Conservation (phyloP, 805 yeast species). For the Blastobotrys mokoenaii region DNA sequence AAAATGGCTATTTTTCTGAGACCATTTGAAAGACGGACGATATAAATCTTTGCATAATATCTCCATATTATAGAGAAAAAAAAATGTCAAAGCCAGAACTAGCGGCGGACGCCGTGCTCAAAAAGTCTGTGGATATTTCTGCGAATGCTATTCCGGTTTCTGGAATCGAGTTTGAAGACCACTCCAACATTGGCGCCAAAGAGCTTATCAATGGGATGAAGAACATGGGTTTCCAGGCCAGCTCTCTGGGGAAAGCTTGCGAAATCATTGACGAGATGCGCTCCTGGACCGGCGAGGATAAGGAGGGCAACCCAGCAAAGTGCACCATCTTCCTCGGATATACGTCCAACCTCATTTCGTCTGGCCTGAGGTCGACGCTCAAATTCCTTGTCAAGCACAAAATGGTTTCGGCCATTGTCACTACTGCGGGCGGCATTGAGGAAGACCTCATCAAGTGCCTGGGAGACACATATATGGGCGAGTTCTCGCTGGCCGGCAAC, state of each 20-base stretch:
- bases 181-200: slow-evolving; percentile 69
- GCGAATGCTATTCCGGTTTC: slow-evolving; percentile 66
- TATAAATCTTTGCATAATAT: no score
- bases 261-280: slow-evolving; percentile 92
- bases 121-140: slow-evolving; percentile 79
- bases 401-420: slow-evolving; percentile 88
- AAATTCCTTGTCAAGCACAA: slow-evolving; percentile 87
- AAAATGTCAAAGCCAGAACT: slow-evolving; percentile 42
- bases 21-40: no score
- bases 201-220: slow-evolving; percentile 78
- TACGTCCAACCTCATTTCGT: slow-evolving; percentile 90
- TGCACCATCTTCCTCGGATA: slow-evolving; percentile 92
- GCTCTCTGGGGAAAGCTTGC: slow-evolving; percentile 78
- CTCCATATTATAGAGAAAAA: not conserved
- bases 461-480: slow-evolving; percentile 95
- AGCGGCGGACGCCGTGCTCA: slow-evolving; percentile 87
- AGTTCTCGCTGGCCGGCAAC: slow-evolving; percentile 73
- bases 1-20: no score
- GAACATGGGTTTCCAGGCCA: slow-evolving; percentile 96
- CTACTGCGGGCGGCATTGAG: slow-evolving; percentile 98
- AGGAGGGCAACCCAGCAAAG: slow-evolving; percentile 50
- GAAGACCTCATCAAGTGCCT: slow-evolving; percentile 94
- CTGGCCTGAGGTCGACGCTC: slow-evolving; percentile 88
- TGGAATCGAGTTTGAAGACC: slow-evolving; percentile 84
- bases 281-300: slow-evolving; percentile 80